These are phyloP conservation scores for Saccharata proteae DNA, from an alignment of 2,329 filamentous ascomycete genomes.

Conservation along the genomic window DNA sequence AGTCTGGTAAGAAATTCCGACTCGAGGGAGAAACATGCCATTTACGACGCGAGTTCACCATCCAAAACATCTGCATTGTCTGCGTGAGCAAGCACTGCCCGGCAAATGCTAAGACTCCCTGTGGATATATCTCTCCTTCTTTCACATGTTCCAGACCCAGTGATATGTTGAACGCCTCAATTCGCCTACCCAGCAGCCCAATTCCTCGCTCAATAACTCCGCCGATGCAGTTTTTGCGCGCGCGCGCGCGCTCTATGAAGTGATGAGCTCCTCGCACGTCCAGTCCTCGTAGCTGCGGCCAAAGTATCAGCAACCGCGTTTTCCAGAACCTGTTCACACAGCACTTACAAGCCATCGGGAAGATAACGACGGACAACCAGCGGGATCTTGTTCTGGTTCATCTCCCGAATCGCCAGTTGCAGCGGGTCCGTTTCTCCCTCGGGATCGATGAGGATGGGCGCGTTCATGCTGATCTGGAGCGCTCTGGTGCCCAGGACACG, in stretches of 20 bases:
- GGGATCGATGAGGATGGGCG: constrained; percentile 87
- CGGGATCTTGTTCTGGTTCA: constrained; percentile 97
- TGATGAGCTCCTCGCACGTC: constrained; percentile 95
- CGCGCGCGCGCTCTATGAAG: too few relatives aligned
- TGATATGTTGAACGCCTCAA: too few relatives aligned
- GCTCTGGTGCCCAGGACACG: constrained; percentile 87
- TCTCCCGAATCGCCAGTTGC: constrained; percentile 94
- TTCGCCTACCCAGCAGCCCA: too few relatives aligned
- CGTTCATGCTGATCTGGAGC: constrained; percentile 96
- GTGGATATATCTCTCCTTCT: too few relatives aligned
- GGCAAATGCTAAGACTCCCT: too few relatives aligned
- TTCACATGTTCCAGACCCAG: too few relatives aligned
- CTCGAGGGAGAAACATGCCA: too few relatives aligned
- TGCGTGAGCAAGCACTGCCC: too few relatives aligned
- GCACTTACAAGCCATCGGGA: constrained; percentile 82
- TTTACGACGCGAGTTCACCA: too few relatives aligned
- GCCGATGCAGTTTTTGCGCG: background rate
- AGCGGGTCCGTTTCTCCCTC: constrained; percentile 96
- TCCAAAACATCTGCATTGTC: too few relatives aligned
- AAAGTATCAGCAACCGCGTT: background rate
- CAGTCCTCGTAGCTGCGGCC: constrained; percentile 81
- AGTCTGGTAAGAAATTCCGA: too few relatives aligned
- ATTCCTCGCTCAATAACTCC: too few relatives aligned
- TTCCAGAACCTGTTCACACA: background rate
- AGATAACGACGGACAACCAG: constrained; percentile 90